phyloP scores from a whole-genome alignment of 345 rosid species.

The Erysimum cheiranthoides region DNA sequence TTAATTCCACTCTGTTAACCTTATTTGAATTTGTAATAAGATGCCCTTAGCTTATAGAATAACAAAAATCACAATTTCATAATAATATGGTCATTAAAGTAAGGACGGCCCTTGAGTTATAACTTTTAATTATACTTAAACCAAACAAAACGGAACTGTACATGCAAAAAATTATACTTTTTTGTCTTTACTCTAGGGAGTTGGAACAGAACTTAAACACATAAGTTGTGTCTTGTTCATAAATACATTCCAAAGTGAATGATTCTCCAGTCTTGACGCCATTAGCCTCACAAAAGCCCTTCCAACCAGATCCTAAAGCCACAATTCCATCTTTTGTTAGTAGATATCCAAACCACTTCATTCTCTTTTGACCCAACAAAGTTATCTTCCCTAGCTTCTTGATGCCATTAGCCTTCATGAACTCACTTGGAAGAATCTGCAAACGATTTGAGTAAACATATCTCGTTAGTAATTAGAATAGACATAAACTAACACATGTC shows the following conservation, averaged over 20 bases:
- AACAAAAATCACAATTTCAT: too few relatives aligned
- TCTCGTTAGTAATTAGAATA: not conserved
- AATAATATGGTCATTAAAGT: too few relatives aligned
- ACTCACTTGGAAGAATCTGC: slow-evolving; percentile 14
- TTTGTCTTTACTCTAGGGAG: not conserved
- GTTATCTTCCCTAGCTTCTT: slow-evolving; percentile 12
- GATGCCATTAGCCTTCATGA: slow-evolving; percentile 16
- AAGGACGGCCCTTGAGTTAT: too few relatives aligned
- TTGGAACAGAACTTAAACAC: not conserved
- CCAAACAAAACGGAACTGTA: too few relatives aligned
- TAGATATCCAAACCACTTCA: not conserved
- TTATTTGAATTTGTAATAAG: too few relatives aligned
- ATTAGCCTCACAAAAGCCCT: slow-evolving; percentile 10
- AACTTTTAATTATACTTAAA: too few relatives aligned
- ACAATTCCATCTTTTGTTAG: not conserved
- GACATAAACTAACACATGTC: not conserved
- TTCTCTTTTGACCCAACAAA: not conserved
- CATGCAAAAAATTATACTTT: not conserved
- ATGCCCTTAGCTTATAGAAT: too few relatives aligned
- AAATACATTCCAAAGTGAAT: not conserved
- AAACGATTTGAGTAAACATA: not conserved
- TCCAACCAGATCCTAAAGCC: slow-evolving; percentile 8
- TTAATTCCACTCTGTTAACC: not conserved
- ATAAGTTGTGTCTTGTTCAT: not conserved
- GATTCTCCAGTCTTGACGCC: not conserved